Evolutionary conservation across 2,329 filamentous ascomycete genomes (phyloP), one percentile per base, ranked within the genome.

Genomic region (Anthostomella pinea): DNA sequence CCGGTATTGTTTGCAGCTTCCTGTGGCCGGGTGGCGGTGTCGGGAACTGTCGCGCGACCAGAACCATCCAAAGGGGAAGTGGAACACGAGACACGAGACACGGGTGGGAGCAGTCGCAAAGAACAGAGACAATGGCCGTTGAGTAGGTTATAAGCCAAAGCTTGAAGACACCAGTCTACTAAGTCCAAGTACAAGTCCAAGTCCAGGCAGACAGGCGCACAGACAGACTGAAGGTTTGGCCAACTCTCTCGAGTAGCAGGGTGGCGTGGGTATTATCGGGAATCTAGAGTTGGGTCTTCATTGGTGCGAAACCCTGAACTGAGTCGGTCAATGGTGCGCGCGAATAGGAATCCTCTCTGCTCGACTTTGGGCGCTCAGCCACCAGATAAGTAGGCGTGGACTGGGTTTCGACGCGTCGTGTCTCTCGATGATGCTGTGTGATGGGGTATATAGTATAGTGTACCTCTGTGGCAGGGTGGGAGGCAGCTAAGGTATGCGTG

Each of bases 271-370:
- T 37, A 24, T 22, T 23, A 30, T 35, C 41, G 33, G 31, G 21
- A 30, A 18, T n/a, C 9, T 11, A 28, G 23, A 8, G 24, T 13
- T 30, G 29, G 17, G 25, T 17, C 27, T 10, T 11, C 8, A 20
- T 35, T 35, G 31, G 30, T 15, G 33, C 15, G 26, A 39, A n/a
- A 33, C 23, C n/a, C 22, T 22, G 21, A 37, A 21, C 27, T 23
- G 26, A 38, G 30, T 13, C 30, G 21, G 26, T 35, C 14, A 34
- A 33, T 10, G 13, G 8, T 36, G 37, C 37, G 37, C 34, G 26
- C 36, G 40, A 40, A 46, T 38, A 25, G 28, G 31, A 43, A 38
- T 35, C 15, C 23, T 30, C 27, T 16, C 6, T 14, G 18, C 11
- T 3, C 16, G 18, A 27, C 26, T 28, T 33, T 28, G 26, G 19